phyloP scores from a whole-genome alignment of 139 green algal genomes.

The Chlorella sp. region DNA sequence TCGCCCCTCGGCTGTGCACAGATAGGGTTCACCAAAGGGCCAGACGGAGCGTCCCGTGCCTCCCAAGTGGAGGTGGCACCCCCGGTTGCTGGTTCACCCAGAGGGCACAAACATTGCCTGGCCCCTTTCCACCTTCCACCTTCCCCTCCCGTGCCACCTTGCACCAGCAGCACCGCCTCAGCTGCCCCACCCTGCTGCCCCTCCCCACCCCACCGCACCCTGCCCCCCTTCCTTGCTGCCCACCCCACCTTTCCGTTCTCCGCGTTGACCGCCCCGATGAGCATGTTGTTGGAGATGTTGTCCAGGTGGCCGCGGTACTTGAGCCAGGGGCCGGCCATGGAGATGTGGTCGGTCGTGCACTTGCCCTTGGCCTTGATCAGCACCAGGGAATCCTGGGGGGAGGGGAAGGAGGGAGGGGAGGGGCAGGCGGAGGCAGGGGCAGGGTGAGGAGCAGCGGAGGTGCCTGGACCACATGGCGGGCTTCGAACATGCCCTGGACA shows the following conservation, averaged over 20 bases:
- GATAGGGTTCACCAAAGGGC: no score
- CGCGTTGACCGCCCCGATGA: conserved; percentile 94
- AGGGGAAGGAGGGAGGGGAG: background rate
- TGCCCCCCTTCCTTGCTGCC: background rate
- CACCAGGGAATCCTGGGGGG: conserved; percentile 52
- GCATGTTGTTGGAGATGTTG: conserved; percentile 99
- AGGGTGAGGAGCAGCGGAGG: background rate
- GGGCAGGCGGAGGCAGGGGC: background rate
- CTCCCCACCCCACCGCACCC: background rate
- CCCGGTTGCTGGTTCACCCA: no score
- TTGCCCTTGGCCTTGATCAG: conserved; percentile 91
- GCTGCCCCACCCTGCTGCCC: background rate
- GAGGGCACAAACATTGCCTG: no score
- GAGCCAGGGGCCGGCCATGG: conserved; percentile 96
- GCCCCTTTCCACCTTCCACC: no score
- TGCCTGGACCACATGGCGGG: background rate
- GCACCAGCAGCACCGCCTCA: background rate
- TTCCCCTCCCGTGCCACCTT: background rate
- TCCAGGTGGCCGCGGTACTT: conserved; percentile 98
- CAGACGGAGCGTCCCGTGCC: no score
- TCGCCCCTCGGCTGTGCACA: background rate
- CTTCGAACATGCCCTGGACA: background rate
- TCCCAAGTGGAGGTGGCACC: no score
- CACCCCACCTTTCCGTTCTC: conserved; percentile 85
- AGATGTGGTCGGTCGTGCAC: conserved; percentile 99